Conservation (phyloP, 106 monocot genomes). For the Posidonia australis region DNA sequence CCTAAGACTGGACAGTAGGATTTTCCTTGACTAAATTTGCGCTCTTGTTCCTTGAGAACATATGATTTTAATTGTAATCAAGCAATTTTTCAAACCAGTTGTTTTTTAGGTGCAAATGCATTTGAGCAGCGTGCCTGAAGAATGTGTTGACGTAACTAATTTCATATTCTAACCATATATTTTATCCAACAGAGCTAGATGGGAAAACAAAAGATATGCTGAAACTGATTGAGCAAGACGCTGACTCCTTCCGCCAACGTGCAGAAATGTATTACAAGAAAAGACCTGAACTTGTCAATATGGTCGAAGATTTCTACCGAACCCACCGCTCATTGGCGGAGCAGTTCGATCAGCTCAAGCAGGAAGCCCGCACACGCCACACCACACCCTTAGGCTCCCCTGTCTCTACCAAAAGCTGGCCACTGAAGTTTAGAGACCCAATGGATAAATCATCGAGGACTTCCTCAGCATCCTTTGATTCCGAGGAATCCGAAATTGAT, state of each 20-base stretch:
- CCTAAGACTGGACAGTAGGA: too few species aligned
- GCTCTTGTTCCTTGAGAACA: too few species aligned
- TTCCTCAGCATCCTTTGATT: slow-evolving; percentile 20
- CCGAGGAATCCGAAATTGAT: slow-evolving; percentile 57
- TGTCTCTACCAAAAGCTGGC: slow-evolving; percentile 13
- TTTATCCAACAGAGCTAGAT: slow-evolving; percentile 47
- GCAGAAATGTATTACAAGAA: slow-evolving; percentile 97
- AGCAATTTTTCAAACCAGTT: too few species aligned
- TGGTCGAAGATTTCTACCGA: slow-evolving; percentile 80
- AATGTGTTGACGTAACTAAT: too few species aligned
- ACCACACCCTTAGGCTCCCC: slow-evolving; percentile 3
- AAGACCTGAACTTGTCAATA: slow-evolving; percentile 63
- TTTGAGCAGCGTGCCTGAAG: too few species aligned
- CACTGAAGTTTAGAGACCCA: slow-evolving; percentile 12
- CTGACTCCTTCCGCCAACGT: slow-evolving; percentile 78
- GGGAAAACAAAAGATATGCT: slow-evolving; percentile 72
- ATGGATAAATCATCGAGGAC: slow-evolving; percentile 13
- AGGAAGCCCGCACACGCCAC: slow-evolving; percentile 11
- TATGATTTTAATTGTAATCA: too few species aligned
- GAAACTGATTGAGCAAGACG: slow-evolving; percentile 74
- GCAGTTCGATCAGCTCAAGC: slow-evolving; percentile 50
- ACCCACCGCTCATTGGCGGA: slow-evolving; percentile 68
- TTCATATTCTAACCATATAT: too few species aligned
- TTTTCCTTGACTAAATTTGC: too few species aligned
- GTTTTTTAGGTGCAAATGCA: too few species aligned